Evolutionary conservation across 192 early-diverging fungal genomes (phyloP).

Genomic region (Backusella psychrophila): DNA sequence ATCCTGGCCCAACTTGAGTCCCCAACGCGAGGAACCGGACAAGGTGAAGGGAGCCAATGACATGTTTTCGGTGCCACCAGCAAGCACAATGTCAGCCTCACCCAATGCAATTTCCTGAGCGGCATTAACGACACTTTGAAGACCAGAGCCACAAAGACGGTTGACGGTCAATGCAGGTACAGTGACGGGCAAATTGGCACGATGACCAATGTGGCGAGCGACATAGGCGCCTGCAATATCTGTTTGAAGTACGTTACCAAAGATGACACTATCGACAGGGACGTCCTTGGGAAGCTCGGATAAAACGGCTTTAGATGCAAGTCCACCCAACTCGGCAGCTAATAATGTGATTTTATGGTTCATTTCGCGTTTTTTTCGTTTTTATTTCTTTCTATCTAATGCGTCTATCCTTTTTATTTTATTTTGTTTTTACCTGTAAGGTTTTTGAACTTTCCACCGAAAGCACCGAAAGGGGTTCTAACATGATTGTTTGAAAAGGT

Average conservation of each 20-base stretch:
- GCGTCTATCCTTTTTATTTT: not conserved
- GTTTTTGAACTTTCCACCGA: slow-evolving; percentile 91
- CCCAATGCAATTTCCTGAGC: slow-evolving; percentile 88
- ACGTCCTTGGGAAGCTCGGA: slow-evolving; percentile 67
- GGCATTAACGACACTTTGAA: slow-evolving; percentile 93
- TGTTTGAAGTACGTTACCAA: slow-evolving; percentile 93
- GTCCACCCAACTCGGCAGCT: slow-evolving; percentile 82
- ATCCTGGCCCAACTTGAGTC: slow-evolving; percentile 85
- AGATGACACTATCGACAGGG: slow-evolving; percentile 86
- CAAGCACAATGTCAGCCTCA: slow-evolving; percentile 81
- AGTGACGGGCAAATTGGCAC: slow-evolving; percentile 80
- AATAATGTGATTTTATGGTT: not conserved
- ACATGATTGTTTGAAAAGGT: no score
- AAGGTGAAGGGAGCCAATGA: slow-evolving; percentile 87
- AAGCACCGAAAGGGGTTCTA: slow-evolving; percentile 84
- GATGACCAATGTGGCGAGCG: slow-evolving; percentile 90
- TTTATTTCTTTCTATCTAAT: no score
- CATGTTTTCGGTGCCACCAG: slow-evolving; percentile 95
- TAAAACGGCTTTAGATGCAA: slow-evolving; percentile 89
- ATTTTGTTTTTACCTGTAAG: slow-evolving; percentile 55
- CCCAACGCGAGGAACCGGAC: slow-evolving; percentile 68
- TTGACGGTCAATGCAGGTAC: slow-evolving; percentile 91
- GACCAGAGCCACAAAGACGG: slow-evolving; percentile 95
- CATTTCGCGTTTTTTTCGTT: not conserved
- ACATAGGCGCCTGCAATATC: slow-evolving; percentile 82